Percentiles rank a stretch among this genome's conserved stretches.
Conservation (phyloP, 2,329 filamentous ascomycete genomes). For the Arthrobotrys iridis region DNA sequence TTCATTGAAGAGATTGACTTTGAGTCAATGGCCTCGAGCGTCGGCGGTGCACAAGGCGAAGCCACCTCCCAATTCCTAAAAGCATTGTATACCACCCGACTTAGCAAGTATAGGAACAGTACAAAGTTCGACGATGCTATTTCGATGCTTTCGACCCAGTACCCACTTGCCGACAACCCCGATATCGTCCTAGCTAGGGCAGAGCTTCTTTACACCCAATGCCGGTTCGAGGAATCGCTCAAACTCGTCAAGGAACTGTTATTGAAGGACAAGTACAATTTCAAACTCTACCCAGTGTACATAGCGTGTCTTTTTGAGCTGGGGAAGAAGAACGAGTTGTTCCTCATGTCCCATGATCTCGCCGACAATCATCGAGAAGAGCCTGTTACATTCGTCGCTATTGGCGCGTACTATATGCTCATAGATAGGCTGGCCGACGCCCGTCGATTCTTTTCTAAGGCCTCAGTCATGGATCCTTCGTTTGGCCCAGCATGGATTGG, state of each 20-base stretch:
- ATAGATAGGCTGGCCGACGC: conserved; percentile 92
- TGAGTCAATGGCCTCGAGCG: conserved; percentile 76
- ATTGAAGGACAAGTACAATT: conserved; percentile 85
- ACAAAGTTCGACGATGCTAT: conserved; percentile 83
- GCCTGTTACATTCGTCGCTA: conserved; percentile 90
- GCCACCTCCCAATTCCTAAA: conserved; percentile 93
- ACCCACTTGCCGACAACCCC: conserved; percentile 83
- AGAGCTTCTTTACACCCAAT: conserved; percentile 92
- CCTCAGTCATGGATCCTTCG: conserved; percentile 96
- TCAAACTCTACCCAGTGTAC: conserved; percentile 87
- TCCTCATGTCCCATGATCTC: conserved; percentile 89
- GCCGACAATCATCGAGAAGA: conserved; percentile 91
- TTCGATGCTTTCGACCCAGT: conserved; percentile 91
- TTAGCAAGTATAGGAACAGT: conserved; percentile 94
- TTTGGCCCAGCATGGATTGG: conserved; percentile 98
- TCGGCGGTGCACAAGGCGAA: conserved; percentile 64
- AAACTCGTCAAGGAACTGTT: conserved; percentile 85
- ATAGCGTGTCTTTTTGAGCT: conserved; percentile 91
- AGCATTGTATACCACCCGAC: conserved; percentile 92
- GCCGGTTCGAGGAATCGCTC: conserved; percentile 87
- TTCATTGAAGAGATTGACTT: conserved; percentile 92
- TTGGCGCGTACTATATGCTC: conserved; percentile 92
- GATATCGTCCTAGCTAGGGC: conserved; percentile 90
- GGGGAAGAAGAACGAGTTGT: conserved; percentile 84
- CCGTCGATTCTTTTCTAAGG: conserved; percentile 94